A percentile compares a stretch with the other conserved stretches of the same genome.
phyloP scores from a whole-genome alignment of 176 grass and related monocot species.

The maize (Zea mays) region Zm-B73-REFERENCE-NAM-5.0 NC_050098.1:230165001-230165500 shows the following conservation, averaged over 20 bases:
- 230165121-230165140: conserved; percentile 28
- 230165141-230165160: conserved; percentile 30
- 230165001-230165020: conserved; percentile 9
- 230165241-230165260: background rate
- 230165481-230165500: too few relatives aligned
- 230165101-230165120: conserved; percentile 44
- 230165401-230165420: too few relatives aligned
- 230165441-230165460: too few relatives aligned
- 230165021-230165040: conserved; percentile 21
- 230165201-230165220: background rate
- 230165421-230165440: too few relatives aligned
- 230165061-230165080: conserved; percentile 37
- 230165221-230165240: background rate
- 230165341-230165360: background rate
- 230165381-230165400: background rate
- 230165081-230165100: conserved; percentile 17
- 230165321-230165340: background rate
- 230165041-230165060: conserved; percentile 34
- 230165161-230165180: background rate
- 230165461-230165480: too few relatives aligned
- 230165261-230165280: background rate
- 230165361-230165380: background rate
- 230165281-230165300: background rate
- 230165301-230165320: background rate
- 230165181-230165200: background rate